Base-by-base conservation (phyloP, 768 basidiomycete genomes). In the Sutorius australiensis region DNA sequence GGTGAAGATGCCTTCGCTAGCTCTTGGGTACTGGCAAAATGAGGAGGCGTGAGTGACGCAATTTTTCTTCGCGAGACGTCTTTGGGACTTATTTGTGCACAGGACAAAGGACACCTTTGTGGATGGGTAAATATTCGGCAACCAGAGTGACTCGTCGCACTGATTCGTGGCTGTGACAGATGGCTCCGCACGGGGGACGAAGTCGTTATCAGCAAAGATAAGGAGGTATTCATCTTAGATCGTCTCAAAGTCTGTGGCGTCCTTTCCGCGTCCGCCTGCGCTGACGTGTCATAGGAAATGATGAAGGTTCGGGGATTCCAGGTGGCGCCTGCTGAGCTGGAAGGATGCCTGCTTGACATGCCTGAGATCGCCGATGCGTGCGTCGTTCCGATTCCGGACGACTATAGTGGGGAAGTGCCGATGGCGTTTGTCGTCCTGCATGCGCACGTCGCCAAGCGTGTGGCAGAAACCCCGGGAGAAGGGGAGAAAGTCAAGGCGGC, bases 101-200 rank as follows among this genome's bases (percentile, higher is more conserved):
- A 88, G 87, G 34, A 87, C 86, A 5, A 78, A 73, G 51, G 84
- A 87, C 55, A 84, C 83, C 0, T 89, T 88, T 61, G 56, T 81
- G 12, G 75, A 87, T 55, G 86, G 87, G 82, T 85, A 55, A 55
- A 73, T 60, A 21, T 11, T 38, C 14, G 19, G 40, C 16, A 3
- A 31, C 7, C 49, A 14, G 31, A 3, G 24, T 12, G 30, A 36
- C 11, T 31, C 28, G 33, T 8, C 19, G n/a, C 12, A 28, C 38
- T 53, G 5, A 61, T 40, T 51, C n/a, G 17, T 4, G 11, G 11
- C 30, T 16, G 45, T 16, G 16, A 7, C 36, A 84, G 85, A 34
- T 89, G 84, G 86, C 73, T 88, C 3, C 75, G 73, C 47, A 88
- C 87, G 0, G 87, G 86, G 1, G 86, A 87, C 58, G 80, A 85